Percentiles rank a stretch among this genome's conserved stretches.
phyloP scores from a whole-genome alignment of 495 filamentous ascomycete genomes.

The Echria macrotheca region DNA sequence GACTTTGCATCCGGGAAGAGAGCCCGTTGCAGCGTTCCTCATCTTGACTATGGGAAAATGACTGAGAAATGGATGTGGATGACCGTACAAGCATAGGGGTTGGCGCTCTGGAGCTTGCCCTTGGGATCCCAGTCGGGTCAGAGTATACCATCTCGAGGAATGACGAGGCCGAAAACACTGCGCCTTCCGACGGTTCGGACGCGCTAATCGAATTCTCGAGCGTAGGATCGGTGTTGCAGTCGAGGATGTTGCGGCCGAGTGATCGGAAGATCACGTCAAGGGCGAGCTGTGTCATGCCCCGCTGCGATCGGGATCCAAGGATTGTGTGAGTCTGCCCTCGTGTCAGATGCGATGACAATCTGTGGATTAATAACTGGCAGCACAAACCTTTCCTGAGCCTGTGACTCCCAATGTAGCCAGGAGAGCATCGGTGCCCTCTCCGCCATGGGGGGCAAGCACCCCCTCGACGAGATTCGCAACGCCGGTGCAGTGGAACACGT shows the following conservation, averaged over 20 bases:
- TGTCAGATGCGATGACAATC: background rate
- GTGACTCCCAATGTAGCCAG: slow-evolving; percentile 92
- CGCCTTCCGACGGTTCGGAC: slow-evolving; percentile 77
- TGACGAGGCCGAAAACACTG: slow-evolving; percentile 65
- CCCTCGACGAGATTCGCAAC: slow-evolving; percentile 71
- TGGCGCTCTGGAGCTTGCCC: slow-evolving; percentile 63
- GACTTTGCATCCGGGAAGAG: background rate
- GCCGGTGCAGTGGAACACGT: slow-evolving; percentile 80
- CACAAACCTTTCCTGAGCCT: slow-evolving; percentile 84
- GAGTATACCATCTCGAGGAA: slow-evolving; percentile 79
- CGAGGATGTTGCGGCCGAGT: slow-evolving; percentile 60
- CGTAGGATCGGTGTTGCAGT: slow-evolving; percentile 51
- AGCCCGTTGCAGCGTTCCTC: background rate
- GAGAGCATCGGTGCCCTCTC: slow-evolving; percentile 79
- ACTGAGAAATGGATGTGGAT: slow-evolving; percentile 24
- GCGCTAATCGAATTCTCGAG: slow-evolving; percentile 66
- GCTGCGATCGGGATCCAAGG: slow-evolving; percentile 76
- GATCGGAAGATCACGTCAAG: slow-evolving; percentile 86
- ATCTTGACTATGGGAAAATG: background rate
- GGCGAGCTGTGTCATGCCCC: slow-evolving; percentile 85
- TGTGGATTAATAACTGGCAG: too few relatives aligned
- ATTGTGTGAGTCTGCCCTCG: slow-evolving; percentile 86
- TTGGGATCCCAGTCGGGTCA: slow-evolving; percentile 52
- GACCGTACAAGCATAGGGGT: slow-evolving; percentile 75
- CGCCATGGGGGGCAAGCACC: slow-evolving; percentile 61